These are phyloP conservation scores for Pythium angustatum DNA, from an alignment of 352 stramenopile genomes.

Conservation along the genomic window DNA sequence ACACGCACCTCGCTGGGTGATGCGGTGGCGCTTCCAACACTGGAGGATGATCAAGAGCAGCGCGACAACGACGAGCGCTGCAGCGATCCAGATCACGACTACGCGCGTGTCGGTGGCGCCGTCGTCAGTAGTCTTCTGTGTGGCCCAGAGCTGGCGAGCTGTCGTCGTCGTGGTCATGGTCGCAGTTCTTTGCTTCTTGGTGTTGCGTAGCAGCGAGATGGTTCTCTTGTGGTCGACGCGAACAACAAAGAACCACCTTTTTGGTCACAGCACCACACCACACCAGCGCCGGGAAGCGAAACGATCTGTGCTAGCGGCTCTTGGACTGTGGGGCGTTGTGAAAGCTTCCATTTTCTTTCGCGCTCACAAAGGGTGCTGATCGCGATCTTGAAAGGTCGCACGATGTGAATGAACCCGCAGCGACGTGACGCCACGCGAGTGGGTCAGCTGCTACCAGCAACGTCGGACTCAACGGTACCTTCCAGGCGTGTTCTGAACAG, in stretches of 20 bases:
- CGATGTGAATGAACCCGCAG: too few species aligned
- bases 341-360: slow-evolving; percentile 4
- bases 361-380: not conserved
- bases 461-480: slow-evolving; percentile 5
- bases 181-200: not conserved
- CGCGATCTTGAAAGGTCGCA: slow-evolving; percentile 17
- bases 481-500: slow-evolving; percentile 9
- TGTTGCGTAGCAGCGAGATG: not conserved
- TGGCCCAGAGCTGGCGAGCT: too few species aligned
- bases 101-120: not conserved
- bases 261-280: too few species aligned
- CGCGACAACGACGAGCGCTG: not conserved
- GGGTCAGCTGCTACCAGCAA: slow-evolving; percentile 19
- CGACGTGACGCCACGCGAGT: not conserved
- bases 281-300: too few species aligned
- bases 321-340: too few species aligned
- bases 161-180: not conserved
- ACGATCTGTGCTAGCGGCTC: too few species aligned
- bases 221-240: not conserved
- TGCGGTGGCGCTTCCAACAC: slow-evolving; percentile 17
- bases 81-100: slow-evolving; percentile 19
- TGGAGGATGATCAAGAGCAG: slow-evolving; percentile 7
- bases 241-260: not conserved
- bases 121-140: too few species aligned
- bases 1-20: slow-evolving; percentile 17